Evolutionary conservation across 1,139 yeast genomes (phyloP).

Genomic region (Lodderomyces elongisporus): DNA sequence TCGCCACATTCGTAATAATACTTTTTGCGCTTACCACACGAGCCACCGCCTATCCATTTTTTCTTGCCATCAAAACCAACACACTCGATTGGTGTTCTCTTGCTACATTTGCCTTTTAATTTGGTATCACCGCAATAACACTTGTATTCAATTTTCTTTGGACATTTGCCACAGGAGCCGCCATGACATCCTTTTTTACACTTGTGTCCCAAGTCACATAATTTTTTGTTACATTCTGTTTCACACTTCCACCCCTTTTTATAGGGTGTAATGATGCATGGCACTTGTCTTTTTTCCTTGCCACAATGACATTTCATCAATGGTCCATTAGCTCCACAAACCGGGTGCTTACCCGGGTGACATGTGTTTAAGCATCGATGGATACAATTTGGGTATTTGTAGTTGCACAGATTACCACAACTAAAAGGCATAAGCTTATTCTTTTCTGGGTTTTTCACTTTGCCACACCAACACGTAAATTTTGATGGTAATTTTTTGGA

Average conservation of each 20-base stretch:
- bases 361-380: slow-evolving; percentile 75
- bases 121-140: slow-evolving; percentile 75
- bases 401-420: slow-evolving; percentile 80
- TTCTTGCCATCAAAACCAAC: slow-evolving; percentile 11
- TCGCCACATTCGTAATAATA: slow-evolving; percentile 59
- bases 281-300: slow-evolving; percentile 56
- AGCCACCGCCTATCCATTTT: slow-evolving; percentile 59
- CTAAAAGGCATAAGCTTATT: slow-evolving; percentile 71
- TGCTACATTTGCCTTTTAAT: slow-evolving; percentile 44
- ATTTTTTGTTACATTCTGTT: slow-evolving; percentile 48
- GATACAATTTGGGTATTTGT: slow-evolving; percentile 52
- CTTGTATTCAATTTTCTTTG: slow-evolving; percentile 26
- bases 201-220: slow-evolving; percentile 67
- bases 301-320: slow-evolving; percentile 73
- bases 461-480: slow-evolving; percentile 91
- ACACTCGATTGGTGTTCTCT: slow-evolving; percentile 33
- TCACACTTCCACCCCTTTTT: slow-evolving; percentile 65
- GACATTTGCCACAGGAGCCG: slow-evolving; percentile 78
- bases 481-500: slow-evolving; percentile 50
- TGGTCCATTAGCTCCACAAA: slow-evolving; percentile 77
- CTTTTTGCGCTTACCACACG: slow-evolving; percentile 51
- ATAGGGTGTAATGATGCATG: slow-evolving; percentile 70
- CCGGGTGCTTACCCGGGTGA: slow-evolving; percentile 88
- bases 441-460: slow-evolving; percentile 58
- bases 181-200: slow-evolving; percentile 54